Conservation (phyloP, 768 basidiomycete species). For the Russula olivacea region DNA sequence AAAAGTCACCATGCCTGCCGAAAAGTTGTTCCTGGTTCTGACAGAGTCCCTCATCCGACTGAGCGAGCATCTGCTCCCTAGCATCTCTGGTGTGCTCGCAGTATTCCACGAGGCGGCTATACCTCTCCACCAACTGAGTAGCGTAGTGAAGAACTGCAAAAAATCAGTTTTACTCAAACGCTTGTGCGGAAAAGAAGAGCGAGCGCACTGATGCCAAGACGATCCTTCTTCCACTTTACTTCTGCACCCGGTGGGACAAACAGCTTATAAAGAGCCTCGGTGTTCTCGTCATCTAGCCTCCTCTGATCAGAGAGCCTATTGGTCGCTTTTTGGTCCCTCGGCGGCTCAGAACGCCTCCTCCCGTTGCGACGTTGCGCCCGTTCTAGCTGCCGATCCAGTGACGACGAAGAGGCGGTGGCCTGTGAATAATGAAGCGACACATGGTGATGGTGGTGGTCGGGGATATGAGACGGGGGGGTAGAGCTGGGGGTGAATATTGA, state of each 20-base stretch:
- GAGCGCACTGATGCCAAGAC: slow-evolving; percentile 9
- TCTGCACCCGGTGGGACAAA: background rate
- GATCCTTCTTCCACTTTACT: slow-evolving; percentile 14
- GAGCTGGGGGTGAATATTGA: background rate
- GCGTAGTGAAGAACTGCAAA: slow-evolving; percentile 8
- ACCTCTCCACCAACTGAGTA: background rate
- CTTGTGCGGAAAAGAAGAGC: background rate
- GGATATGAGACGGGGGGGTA: background rate
- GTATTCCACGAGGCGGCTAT: background rate
- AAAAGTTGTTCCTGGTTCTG: background rate
- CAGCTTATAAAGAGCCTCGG: background rate
- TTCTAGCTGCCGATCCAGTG: background rate
- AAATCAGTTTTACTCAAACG: background rate
- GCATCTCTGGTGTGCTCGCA: background rate
- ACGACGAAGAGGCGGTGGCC: background rate
- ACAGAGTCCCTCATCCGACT: background rate
- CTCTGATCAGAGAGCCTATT: slow-evolving; percentile 6
- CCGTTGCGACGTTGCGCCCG: background rate
- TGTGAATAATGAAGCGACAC: background rate
- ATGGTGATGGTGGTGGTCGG: background rate
- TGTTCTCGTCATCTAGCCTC: slow-evolving; percentile 1
- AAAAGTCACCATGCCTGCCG: background rate
- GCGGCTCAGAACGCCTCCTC: background rate
- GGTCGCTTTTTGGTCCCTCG: slow-evolving; percentile 9
- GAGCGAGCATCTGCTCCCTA: background rate